Percentiles rank a stretch among this genome's conserved stretches.
phyloP scores from a whole-genome alignment of 345 rosid species.

The Clarkia xantiana region DNA sequence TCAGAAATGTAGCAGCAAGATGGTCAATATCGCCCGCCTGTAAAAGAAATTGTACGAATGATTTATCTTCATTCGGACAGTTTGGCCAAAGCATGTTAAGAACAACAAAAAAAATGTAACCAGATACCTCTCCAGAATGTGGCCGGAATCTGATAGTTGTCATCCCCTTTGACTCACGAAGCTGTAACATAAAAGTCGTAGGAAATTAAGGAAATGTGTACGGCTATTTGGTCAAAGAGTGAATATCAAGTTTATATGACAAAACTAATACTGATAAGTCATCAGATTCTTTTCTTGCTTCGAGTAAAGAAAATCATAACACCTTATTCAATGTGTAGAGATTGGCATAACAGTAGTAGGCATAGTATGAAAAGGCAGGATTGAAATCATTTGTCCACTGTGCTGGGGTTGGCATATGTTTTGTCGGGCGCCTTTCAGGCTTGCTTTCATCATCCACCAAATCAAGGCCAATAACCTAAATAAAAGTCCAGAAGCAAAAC shows the following conservation, averaged over 20 bases:
- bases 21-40: slow-evolving; percentile 99
- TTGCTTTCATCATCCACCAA: slow-evolving; percentile 98
- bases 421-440: slow-evolving; percentile 98
- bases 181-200: slow-evolving; percentile 32
- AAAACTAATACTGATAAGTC: too few relatives aligned
- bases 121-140: slow-evolving; percentile 88
- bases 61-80: neutral
- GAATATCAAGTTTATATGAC: too few relatives aligned
- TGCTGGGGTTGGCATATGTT: slow-evolving; percentile 98
- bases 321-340: slow-evolving; percentile 93
- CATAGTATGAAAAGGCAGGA: slow-evolving; percentile 97
- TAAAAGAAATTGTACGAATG: slow-evolving; percentile 12
- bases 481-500: slow-evolving; percentile 12
- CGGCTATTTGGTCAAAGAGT: too few relatives aligned
- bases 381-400: slow-evolving; percentile 96
- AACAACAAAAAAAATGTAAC: too few relatives aligned
- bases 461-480: slow-evolving; percentile 98
- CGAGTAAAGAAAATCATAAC: neutral
- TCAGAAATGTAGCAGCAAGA: slow-evolving; percentile 95
- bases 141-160: slow-evolving; percentile 89
- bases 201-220: slow-evolving; percentile 2
- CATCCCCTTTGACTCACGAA: slow-evolving; percentile 98
- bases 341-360: slow-evolving; percentile 89
- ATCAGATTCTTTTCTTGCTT: too few relatives aligned
- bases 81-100: neutral